phyloP scores from a whole-genome alignment of 176 grass and related monocot species.

The Alopecurus myosuroides region DNA sequence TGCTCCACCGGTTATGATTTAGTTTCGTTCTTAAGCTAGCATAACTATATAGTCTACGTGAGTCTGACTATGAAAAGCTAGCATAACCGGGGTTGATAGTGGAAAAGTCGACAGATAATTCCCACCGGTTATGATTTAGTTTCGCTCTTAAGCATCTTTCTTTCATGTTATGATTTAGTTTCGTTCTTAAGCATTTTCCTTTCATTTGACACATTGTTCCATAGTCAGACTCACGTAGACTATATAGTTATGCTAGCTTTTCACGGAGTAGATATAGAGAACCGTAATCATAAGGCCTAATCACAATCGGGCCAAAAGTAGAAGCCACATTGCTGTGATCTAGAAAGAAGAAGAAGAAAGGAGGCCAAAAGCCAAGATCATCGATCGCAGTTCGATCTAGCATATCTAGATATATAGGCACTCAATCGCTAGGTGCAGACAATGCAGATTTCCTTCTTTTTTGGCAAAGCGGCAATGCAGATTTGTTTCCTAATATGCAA shows the following conservation, averaged over 20 bases:
- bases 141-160: too few relatives aligned
- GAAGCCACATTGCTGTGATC: neutral
- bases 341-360: neutral
- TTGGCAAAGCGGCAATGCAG: neutral
- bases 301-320: neutral
- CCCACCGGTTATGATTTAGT: too few relatives aligned
- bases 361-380: neutral
- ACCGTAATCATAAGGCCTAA: neutral
- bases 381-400: neutral
- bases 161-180: too few relatives aligned
- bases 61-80: too few relatives aligned
- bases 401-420: neutral
- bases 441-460: neutral
- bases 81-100: too few relatives aligned
- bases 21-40: too few relatives aligned
- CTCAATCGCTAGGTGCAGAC: neutral
- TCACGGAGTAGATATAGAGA: neutral
- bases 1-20: too few relatives aligned
- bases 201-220: neutral
- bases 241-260: neutral
- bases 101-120: too few relatives aligned
- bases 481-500: neutral
- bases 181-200: too few relatives aligned
- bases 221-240: neutral
- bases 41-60: too few relatives aligned